These are phyloP conservation scores for Castanea mollissima DNA, from an alignment of 306 rosid genomes.

Conservation along the genomic window DNA sequence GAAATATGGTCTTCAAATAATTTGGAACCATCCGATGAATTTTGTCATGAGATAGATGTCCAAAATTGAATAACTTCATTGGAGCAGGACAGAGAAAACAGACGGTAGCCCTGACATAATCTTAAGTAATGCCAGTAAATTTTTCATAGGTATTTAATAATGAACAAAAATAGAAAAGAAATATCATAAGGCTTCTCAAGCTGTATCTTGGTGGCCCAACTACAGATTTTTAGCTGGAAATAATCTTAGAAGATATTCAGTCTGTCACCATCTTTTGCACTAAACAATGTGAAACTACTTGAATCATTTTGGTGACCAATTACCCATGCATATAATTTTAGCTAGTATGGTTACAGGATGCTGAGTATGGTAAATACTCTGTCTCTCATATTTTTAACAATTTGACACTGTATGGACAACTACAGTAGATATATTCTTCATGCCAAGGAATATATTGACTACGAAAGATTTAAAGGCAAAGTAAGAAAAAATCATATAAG, in stretches of 20 bases:
- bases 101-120: neutral
- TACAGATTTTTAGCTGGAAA: too few species aligned
- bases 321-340: neutral
- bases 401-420: neutral
- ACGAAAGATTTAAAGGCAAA: neutral
- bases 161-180: neutral
- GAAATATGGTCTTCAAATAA: neutral
- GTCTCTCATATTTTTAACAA: neutral
- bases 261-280: neutral
- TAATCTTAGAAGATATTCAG: neutral
- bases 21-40: neutral
- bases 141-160: neutral
- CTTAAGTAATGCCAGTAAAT: neutral
- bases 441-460: neutral
- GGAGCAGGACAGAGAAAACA: neutral
- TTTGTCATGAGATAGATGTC: neutral
- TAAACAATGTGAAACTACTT: neutral
- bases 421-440: neutral
- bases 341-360: neutral
- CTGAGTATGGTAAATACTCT: neutral
- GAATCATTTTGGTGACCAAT: neutral
- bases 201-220: too few species aligned
- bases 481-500: constrained; percentile 21
- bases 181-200: neutral
- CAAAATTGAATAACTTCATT: neutral